These are phyloP conservation scores for Colletotrichum aenigma DNA, from an alignment of 2,329 filamentous ascomycete genomes.

Conservation along the genomic window DNA sequence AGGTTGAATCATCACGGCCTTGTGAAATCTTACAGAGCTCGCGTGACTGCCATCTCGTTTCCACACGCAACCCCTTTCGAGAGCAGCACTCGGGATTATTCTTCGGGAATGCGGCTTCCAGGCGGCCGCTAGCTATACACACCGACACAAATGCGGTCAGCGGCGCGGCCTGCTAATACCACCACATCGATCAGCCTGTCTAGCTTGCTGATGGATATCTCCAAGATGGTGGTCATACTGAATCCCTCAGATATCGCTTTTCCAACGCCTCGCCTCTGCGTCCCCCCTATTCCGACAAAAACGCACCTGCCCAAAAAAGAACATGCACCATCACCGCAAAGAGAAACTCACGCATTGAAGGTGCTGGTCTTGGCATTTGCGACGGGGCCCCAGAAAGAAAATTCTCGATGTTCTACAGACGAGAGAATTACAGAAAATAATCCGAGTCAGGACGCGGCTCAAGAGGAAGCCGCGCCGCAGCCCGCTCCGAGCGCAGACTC, in stretches of 20 bases:
- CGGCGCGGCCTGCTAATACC: background rate
- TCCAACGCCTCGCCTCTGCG: background rate
- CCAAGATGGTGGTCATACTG: background rate
- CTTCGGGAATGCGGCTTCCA: background rate
- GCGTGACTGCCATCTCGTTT: background rate
- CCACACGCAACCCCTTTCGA: conserved; percentile 3
- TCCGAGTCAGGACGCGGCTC: conserved; percentile 5
- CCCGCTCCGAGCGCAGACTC: background rate
- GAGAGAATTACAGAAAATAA: background rate
- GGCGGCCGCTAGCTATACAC: background rate
- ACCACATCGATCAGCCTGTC: background rate
- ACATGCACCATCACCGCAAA: background rate
- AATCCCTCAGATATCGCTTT: background rate
- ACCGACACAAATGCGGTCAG: conserved; percentile 1
- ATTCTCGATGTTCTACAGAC: background rate
- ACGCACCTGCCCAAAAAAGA: background rate
- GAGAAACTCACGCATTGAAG: conserved; percentile 4
- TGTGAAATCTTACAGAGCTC: background rate
- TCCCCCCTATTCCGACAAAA: background rate
- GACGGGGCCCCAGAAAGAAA: background rate
- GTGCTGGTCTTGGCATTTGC: background rate
- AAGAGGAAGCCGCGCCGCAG: background rate
- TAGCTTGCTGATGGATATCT: conserved; percentile 12
- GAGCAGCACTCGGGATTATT: conserved; percentile 1
- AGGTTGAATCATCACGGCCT: background rate